Percentiles rank a stretch among this genome's conserved stretches.
These are phyloP conservation scores for Taiwanofungus camphoratus DNA, from an alignment of 1,284 basidiomycete species.

Conservation along the genomic window DNA sequence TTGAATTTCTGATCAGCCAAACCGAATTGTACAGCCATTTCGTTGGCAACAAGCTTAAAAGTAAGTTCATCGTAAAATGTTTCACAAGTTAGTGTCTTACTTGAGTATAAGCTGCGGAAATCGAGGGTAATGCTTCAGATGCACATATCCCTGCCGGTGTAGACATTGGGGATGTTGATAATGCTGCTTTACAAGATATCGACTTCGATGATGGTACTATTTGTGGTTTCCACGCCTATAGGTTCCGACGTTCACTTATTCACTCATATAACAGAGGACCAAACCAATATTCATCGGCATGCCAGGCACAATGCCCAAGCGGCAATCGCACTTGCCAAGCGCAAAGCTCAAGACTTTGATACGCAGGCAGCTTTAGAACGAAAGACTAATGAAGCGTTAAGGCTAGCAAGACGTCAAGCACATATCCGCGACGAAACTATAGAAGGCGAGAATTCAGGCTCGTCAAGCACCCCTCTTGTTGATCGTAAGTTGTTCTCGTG, in stretches of 20 bases:
- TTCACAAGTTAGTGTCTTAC: conserved; percentile 9
- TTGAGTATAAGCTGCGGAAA: conserved; percentile 70
- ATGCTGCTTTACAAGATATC: conserved; percentile 64
- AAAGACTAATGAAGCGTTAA: conserved; percentile 72
- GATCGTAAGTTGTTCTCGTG: conserved; percentile 49
- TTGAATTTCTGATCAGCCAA: conserved; percentile 99
- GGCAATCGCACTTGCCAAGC: conserved; percentile 77
- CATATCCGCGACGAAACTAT: conserved; percentile 47
- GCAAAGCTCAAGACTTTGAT: conserved; percentile 86
- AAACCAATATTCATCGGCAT: conserved; percentile 85
- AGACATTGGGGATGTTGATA: conserved; percentile 48
- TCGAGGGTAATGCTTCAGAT: conserved; percentile 66
- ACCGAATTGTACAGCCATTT: conserved; percentile 99
- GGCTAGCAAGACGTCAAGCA: conserved; percentile 60
- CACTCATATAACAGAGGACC: conserved; percentile 59
- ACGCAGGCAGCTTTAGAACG: conserved; percentile 73
- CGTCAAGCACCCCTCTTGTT: conserved; percentile 40
- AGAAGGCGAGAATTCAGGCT: conserved; percentile 20
- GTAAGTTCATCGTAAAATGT: conserved; percentile 43
- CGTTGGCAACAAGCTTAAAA: conserved; percentile 98
- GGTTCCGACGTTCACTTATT: not conserved
- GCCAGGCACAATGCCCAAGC: conserved; percentile 89
- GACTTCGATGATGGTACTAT: conserved; percentile 96
- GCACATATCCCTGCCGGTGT: conserved; percentile 62
- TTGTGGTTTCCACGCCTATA: conserved; percentile 20